Evolutionary conservation across 1,139 yeast genomes (phyloP), one percentile per base, ranked within the genome.

Genomic region (Pichia terricola): DNA sequence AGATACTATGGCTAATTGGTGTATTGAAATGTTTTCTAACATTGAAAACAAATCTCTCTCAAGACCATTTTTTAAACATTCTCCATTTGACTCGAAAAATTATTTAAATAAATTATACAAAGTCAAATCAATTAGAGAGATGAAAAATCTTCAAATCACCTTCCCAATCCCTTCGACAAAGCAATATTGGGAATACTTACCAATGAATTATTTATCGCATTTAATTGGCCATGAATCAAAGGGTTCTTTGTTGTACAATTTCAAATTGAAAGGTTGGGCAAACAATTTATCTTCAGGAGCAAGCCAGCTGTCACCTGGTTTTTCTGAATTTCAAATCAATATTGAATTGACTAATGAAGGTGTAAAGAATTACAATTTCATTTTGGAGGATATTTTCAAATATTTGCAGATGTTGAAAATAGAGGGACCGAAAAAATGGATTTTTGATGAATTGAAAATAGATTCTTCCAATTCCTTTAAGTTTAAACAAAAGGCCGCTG

Each of bases 181-280:
- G 33, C 64, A 66, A 16, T 64, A 72, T 44, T 84, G 91, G 85
- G 73, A 74, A 41, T 70, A 75, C 28, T 78, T 77, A 53, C 95
- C 96, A 0, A 71, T 75, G 10, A 75, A 72, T 43, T 84, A 87
- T 61, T 73, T 69, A 53, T 76, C 91, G 28, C 96, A 89, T 61
- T 68, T 91, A 46, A 65, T 91, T 45, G 97, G 98, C 33, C 97
- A 91, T 61, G 97, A 91, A 65, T 86, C 87, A 44, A 71, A 79
- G 43, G 97, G 97, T 1, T 86, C 96, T 1, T 63, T 91, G 22
- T 69, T 86, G 35, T 73, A 79, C 44, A 73, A 70, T 52, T 72
- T 89, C 51, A 89, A 88, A 63, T 64, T 68, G 37, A 68, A 73
- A 50, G 85, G 91, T 9, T 86, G 91, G 87, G 95, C 88, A 5